Evolutionary conservation across 345 rosid genomes (phyloP).

Genomic region (Eucalyptus virginea): DNA sequence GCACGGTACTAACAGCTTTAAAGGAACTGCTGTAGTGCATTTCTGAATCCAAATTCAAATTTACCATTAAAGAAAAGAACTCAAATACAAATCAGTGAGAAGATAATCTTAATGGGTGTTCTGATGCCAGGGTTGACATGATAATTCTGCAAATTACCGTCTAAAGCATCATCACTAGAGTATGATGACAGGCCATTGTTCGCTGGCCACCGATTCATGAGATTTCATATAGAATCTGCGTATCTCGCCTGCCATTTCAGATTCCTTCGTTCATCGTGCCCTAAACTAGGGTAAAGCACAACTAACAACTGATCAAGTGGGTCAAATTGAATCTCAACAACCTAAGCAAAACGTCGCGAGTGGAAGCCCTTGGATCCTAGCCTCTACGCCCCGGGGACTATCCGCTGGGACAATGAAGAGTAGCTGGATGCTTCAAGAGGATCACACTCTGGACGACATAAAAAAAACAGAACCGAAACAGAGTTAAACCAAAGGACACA

Average conservation of each 20-base stretch:
- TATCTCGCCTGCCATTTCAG: background rate
- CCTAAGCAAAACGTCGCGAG: background rate
- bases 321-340: background rate
- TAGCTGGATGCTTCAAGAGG: background rate
- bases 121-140: background rate
- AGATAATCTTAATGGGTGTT: background rate
- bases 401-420: background rate
- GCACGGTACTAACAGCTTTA: background rate
- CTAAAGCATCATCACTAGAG: background rate
- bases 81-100: background rate
- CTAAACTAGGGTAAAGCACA: background rate
- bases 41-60: background rate
- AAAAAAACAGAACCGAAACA: background rate
- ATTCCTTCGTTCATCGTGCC: background rate
- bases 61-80: background rate
- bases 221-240: background rate
- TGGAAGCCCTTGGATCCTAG: background rate
- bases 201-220: background rate
- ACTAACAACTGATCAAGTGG: background rate
- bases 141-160: background rate
- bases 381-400: background rate
- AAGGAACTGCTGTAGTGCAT: background rate
- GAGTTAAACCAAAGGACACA: background rate
- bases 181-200: background rate
- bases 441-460: background rate